Evolutionary conservation across 345 rosid species (phyloP).

Genomic region (Salix exigua): DNA sequence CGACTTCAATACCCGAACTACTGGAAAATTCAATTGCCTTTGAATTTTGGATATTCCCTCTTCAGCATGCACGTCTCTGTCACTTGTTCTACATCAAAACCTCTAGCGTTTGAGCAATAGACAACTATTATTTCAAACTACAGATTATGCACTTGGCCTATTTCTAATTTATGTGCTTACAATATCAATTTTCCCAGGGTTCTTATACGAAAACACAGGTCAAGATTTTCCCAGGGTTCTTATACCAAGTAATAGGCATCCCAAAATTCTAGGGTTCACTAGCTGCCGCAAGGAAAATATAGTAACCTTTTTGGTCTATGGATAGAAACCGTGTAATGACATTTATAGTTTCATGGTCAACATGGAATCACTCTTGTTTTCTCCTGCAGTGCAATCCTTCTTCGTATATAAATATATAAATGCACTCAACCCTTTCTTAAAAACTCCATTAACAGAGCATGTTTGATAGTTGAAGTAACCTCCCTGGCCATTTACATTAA

Average conservation of each 20-base stretch:
- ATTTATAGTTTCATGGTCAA: slow-evolving; percentile 21
- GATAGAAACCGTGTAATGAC: background rate
- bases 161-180: slow-evolving; percentile 63
- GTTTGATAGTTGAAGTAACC: slow-evolving; percentile 23
- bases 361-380: slow-evolving; percentile 20
- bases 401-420: background rate
- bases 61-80: too few relatives aligned
- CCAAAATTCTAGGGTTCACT: slow-evolving; percentile 5
- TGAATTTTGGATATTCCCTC: too few relatives aligned
- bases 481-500: slow-evolving; percentile 3
- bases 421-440: slow-evolving; percentile 17
- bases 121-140: slow-evolving; percentile 49
- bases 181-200: slow-evolving; percentile 78
- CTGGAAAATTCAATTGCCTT: too few relatives aligned
- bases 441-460: slow-evolving; percentile 7
- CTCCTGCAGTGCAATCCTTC: slow-evolving; percentile 13
- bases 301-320: background rate
- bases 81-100: slow-evolving; percentile 8
- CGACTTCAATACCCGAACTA: too few relatives aligned
- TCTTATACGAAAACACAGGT: slow-evolving; percentile 77
- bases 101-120: slow-evolving; percentile 49
- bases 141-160: slow-evolving; percentile 63
- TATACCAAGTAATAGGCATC: background rate
- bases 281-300: background rate
- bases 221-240: too few relatives aligned